Evolutionary conservation across 305 asterid species (phyloP), one percentile per base, ranked within the genome.

Genomic region (Rubia balearica): DNA sequence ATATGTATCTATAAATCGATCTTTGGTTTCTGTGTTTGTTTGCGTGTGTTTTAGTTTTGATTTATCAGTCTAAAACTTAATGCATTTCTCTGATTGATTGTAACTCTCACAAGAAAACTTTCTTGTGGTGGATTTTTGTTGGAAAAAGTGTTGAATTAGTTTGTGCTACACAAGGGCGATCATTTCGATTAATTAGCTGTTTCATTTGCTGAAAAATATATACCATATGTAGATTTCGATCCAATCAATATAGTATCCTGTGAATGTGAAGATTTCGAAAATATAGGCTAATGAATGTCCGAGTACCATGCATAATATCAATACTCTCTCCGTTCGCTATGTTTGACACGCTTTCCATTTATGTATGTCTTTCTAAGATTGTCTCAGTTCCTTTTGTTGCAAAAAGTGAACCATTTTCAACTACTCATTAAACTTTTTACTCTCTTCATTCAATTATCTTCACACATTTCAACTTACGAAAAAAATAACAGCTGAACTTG

Each of bases 271-370:
- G 65, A 72, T 38, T 7, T 21, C 65, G 43, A 59, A n/a, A 64
- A 48, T 36, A 40, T 14, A 6, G 60, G 71, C 24, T 68, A 38
- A 60, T 62, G 61, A 68, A 68, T 68, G 46, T 36, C 62, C 19
- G 5, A 57, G 33, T 3, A 19, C 30, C 63, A 21, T 67, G 49
- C 55, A 66, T 13, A 63, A 2, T 9, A 27, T 13, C 6, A 4
- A 30, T 30, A 30, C 36, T 30, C 36, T 30, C 27, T 24, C 27
- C 27, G 27, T 24, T 24, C 27, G 27, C 27, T 30, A 30, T 30
- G 36, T 30, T 30, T 30, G 3, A 30, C 36, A 30, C 30, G 30
- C 36, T 30, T 30, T 30, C 36, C 36, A 30, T 30, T 30, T 30
- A 30, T 30, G 36, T 30, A 30, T 30, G 36, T 30, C 36, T 30